These are phyloP conservation scores for Sphenostylis stenocarpa DNA, from an alignment of 306 rosid genomes.

Conservation along the genomic window DNA sequence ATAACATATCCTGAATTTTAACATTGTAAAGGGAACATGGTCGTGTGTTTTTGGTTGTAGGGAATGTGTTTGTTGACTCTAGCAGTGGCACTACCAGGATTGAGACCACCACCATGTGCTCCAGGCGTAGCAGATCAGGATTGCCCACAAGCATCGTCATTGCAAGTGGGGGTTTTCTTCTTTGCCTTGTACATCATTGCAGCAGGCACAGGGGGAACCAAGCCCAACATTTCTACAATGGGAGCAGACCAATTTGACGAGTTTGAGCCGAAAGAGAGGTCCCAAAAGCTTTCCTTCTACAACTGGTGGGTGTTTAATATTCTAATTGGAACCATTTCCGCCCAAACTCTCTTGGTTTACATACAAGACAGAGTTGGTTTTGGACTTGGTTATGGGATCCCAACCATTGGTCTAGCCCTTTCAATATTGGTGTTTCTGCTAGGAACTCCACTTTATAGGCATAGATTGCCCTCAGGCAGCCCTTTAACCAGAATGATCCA, in stretches of 20 bases:
- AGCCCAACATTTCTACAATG: constrained; percentile 84
- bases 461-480: constrained; percentile 68
- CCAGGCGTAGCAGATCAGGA: constrained; percentile 29
- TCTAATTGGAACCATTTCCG: constrained; percentile 66
- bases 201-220: constrained; percentile 81
- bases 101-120: constrained; percentile 66
- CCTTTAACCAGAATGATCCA: constrained; percentile 58
- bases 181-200: constrained; percentile 67
- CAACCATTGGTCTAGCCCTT: constrained; percentile 63
- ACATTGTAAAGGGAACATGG: not conserved
- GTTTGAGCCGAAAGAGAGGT: constrained; percentile 63
- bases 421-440: constrained; percentile 58
- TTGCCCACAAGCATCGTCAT: constrained; percentile 52
- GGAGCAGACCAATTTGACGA: constrained; percentile 88
- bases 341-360: constrained; percentile 64
- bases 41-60: constrained; percentile 29
- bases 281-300: constrained; percentile 67
- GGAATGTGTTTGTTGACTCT: constrained; percentile 69
- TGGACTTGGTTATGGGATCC: constrained; percentile 84
- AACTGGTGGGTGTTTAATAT: constrained; percentile 85
- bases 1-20: not conserved
- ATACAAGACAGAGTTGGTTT: constrained; percentile 81
- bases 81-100: constrained; percentile 56
- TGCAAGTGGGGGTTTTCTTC: constrained; percentile 64
- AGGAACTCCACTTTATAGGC: constrained; percentile 72